Conservation (phyloP, 192 early-diverging fungal species). For the Entophlyctis luteolus region DNA sequence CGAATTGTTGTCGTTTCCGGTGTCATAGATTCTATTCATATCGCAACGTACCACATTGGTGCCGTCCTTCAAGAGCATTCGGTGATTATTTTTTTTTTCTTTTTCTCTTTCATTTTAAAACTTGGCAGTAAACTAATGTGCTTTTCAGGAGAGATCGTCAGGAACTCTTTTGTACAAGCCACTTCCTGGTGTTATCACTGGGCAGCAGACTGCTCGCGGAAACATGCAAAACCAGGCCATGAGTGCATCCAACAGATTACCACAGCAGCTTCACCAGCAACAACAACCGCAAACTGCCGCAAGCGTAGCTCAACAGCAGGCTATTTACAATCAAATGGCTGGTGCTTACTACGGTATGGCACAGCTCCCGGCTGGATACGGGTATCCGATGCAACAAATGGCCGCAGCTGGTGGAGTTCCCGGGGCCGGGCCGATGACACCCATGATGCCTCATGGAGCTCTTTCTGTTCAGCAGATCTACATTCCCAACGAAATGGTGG, state of each 20-base stretch:
- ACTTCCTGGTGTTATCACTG: constrained; percentile 25
- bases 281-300: neutral
- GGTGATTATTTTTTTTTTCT: constrained; percentile 2
- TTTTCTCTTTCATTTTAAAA: neutral
- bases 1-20: constrained; percentile 86
- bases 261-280: neutral
- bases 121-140: neutral
- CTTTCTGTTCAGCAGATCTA: constrained; percentile 75
- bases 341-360: constrained; percentile 1
- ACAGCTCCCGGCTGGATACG: neutral
- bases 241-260: neutral
- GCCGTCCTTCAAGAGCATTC: constrained; percentile 27
- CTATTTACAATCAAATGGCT: constrained; percentile 13
- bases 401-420: neutral
- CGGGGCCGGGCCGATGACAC: constrained; percentile 15
- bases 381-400: neutral
- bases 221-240: neutral
- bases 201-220: constrained; percentile 4
- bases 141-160: constrained; percentile 1
- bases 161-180: constrained; percentile 37
- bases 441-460: constrained; percentile 28
- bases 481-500: constrained; percentile 93
- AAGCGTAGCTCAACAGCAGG: neutral
- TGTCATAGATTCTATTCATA: constrained; percentile 73
- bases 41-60: constrained; percentile 63